Conservation (phyloP, 148 eudicot genomes). For the Arctostaphylos glauca region DNA sequence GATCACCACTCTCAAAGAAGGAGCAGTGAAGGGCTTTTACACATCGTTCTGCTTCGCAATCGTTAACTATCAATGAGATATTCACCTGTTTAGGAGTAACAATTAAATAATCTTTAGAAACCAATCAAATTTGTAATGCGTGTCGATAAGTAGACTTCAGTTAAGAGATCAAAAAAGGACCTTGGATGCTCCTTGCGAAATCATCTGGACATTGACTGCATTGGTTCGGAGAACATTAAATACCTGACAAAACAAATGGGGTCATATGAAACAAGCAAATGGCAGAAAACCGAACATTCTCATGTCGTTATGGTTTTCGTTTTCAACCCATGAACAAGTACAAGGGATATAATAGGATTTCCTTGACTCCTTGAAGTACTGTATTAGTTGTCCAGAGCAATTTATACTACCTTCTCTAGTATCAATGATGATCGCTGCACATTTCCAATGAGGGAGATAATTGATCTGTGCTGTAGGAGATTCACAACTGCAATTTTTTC, state of each 20-base stretch:
- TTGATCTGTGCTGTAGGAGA: constrained; percentile 68
- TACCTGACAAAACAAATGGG: constrained; percentile 36
- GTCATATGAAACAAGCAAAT: background rate
- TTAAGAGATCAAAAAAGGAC: constrained; percentile 11
- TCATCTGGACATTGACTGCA: constrained; percentile 87
- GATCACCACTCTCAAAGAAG: constrained; percentile 59
- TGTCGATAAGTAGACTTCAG: background rate
- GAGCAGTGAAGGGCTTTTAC: constrained; percentile 73
- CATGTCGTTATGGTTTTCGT: background rate
- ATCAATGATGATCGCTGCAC: constrained; percentile 78
- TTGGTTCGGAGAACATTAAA: constrained; percentile 61
- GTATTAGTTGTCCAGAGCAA: background rate
- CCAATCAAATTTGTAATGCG: background rate
- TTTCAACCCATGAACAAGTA: background rate
- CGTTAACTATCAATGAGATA: constrained; percentile 79
- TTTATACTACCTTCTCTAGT: constrained; percentile 54
- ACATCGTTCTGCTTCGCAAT: constrained; percentile 71
- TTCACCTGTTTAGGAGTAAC: constrained; percentile 49
- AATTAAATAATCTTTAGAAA: background rate
- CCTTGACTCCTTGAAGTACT: background rate
- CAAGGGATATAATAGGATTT: background rate
- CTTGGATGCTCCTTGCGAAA: constrained; percentile 93
- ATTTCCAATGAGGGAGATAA: constrained; percentile 84
- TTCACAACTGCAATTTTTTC: constrained; percentile 82
- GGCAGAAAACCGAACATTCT: background rate